phyloP scores from a whole-genome alignment of 2,329 filamentous ascomycete species.

The Remersonia thermophila region DNA sequence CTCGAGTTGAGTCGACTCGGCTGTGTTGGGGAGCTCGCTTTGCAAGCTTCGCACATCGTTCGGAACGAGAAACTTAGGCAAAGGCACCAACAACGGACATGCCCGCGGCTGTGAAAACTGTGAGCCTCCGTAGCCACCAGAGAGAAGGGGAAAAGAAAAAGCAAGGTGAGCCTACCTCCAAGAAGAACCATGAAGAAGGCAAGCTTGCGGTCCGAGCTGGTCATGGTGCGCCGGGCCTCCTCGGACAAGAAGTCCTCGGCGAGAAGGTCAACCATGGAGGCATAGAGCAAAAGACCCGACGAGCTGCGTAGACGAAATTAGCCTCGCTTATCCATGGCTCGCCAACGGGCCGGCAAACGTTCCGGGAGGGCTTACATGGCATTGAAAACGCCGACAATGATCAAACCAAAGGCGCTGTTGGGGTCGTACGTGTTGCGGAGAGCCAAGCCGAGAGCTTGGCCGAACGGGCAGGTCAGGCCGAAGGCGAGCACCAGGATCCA shows the following conservation, averaged over 20 bases:
- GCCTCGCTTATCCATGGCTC: not conserved
- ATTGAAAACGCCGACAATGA: conserved; percentile 54
- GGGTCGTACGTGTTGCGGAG: conserved; percentile 48
- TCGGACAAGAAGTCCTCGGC: conserved; percentile 54
- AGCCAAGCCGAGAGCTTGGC: conserved; percentile 49
- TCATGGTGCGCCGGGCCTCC: conserved; percentile 37
- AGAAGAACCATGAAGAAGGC: conserved; percentile 40
- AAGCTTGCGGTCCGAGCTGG: conserved; percentile 37
- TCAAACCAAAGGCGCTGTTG: conserved; percentile 49
- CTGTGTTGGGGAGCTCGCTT: too few relatives aligned
- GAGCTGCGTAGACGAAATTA: conserved; percentile 34
- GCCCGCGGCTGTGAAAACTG: conserved; percentile 24
- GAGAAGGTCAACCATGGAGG: conserved; percentile 49
- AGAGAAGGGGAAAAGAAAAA: not conserved
- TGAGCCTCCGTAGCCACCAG: conserved; percentile 1
- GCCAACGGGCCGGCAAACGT: not conserved
- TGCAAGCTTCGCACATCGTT: not conserved
- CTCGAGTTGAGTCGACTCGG: not conserved
- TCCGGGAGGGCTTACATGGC: conserved; percentile 37
- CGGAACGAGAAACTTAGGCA: conserved; percentile 22
- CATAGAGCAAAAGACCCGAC: conserved; percentile 48
- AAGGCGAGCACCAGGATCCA: conserved; percentile 52
- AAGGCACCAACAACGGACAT: conserved; percentile 37
- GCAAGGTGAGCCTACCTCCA: conserved; percentile 29
- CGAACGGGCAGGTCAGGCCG: conserved; percentile 50